Percentiles rank a stretch among this genome's conserved stretches.
Evolutionary conservation across 2,329 filamentous ascomycete species (phyloP).

Genomic region (Trichoderma atrobrunneum): DNA sequence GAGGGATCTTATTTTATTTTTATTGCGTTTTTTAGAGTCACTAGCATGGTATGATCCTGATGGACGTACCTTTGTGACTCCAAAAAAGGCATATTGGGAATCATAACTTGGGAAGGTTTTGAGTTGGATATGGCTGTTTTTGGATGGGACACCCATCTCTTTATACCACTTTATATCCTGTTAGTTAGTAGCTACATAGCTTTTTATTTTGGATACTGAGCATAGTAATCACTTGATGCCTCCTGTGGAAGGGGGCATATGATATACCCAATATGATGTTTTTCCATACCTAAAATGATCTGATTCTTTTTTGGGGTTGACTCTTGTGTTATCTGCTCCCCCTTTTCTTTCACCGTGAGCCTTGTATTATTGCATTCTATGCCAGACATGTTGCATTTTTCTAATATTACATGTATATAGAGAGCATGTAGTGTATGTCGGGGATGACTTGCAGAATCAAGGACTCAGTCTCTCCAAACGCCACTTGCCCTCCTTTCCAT

Average conservation of each 20-base stretch:
- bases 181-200: constrained; percentile 1
- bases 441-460: constrained; percentile 34
- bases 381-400: not conserved
- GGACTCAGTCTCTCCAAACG: constrained; percentile 72
- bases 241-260: not conserved
- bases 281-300: too few species aligned
- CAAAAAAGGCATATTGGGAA: not conserved
- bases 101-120: not conserved
- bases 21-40: not conserved
- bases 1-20: not conserved
- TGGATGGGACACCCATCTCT: not conserved
- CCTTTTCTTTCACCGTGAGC: not conserved
- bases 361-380: not conserved
- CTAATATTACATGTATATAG: not conserved
- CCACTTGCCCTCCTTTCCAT: constrained; percentile 53
- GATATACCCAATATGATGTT: not conserved
- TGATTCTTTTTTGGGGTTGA: not conserved
- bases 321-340: not conserved
- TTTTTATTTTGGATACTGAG: not conserved
- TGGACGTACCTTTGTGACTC: not conserved
- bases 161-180: not conserved
- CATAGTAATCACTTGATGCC: not conserved
- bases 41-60: not conserved
- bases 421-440: not conserved
- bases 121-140: constrained; percentile 3